Conservation (phyloP, 2,329 filamentous ascomycete species). For the Aspergillus cejpii region DNA sequence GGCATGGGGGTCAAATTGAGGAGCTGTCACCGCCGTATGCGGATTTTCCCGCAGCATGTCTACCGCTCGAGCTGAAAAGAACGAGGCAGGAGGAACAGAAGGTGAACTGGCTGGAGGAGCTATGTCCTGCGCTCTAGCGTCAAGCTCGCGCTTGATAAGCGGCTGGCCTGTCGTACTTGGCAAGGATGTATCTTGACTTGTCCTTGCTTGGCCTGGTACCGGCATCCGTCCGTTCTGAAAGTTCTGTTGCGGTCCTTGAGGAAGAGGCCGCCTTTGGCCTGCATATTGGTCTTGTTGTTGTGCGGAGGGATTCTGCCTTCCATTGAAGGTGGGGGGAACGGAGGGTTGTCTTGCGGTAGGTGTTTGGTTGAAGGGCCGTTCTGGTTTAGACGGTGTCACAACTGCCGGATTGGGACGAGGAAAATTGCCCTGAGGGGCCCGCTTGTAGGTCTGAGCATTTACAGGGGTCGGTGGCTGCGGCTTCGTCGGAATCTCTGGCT, state of each 20-base stretch:
- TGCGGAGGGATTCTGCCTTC: conserved; percentile 17
- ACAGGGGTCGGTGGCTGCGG: conserved; percentile 25
- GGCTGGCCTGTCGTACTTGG: conserved; percentile 14
- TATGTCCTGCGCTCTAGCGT: conserved; percentile 18
- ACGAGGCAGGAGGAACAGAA: conserved; percentile 48
- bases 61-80: conserved; percentile 65
- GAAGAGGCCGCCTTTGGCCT: conserved; percentile 16
- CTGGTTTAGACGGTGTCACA: conserved; percentile 38
- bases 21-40: conserved; percentile 39
- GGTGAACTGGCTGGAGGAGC: conserved; percentile 27
- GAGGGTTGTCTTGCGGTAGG: conserved; percentile 19
- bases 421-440: conserved; percentile 17
- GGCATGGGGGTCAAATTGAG: conserved; percentile 64
- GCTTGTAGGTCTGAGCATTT: conserved; percentile 17
- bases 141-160: conserved; percentile 24
- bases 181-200: conserved; percentile 8
- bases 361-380: conserved; percentile 23
- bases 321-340: conserved; percentile 16
- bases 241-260: conserved; percentile 16
- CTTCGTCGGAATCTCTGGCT: conserved; percentile 25
- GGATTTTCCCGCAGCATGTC: conserved; percentile 50
- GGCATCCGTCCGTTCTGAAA: conserved; percentile 15
- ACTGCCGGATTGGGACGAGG: conserved; percentile 20
- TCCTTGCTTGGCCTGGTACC: conserved; percentile 14
- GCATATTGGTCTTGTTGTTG: conserved; percentile 11